Evolutionary conservation across 2,329 filamentous ascomycete genomes (phyloP), one percentile per base, ranked within the genome.

Genomic region (Calonectria leucothoes): DNA sequence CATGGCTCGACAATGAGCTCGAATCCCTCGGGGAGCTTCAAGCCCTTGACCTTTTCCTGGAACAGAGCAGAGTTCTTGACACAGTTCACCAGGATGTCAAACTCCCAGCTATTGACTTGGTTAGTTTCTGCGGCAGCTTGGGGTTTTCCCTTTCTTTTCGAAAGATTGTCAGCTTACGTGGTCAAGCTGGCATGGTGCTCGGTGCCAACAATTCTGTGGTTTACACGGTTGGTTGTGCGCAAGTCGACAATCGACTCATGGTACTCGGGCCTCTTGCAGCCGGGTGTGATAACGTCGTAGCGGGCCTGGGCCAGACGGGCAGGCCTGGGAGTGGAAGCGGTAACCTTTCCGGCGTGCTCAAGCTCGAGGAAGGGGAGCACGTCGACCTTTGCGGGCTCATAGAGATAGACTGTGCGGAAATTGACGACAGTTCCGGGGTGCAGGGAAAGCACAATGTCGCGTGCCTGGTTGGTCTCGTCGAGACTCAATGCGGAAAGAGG

Each of bases 321-420:
- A 11, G 85, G 85, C 5, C 79, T 71, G 7, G 76, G 39, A 59
- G 76, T 45, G 42, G 77, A 10, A 37, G 75, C 65, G 81, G 84
- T 80, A 27, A 84, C 65, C 6, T 80, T 69, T 0, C 81, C 81
- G 4, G 79, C 79, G 70, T 87, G 85, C 72, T 90, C 67, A 57
- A 82, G 80, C n/a, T 88, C 86, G 0, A 91, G 81, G 59, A 86
- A 91, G 0, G 71, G 75, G 1, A 87, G 74, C 76, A 91, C 84
- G 14, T 86, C 83, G 5, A 79, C 76, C 79, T 91, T 91, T 0
- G 84, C 82, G 0, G 89, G 89, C 75, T 91, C 89, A 14, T 82
- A 81, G 3, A 91, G 82, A 1, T 87, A 89, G 66, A 89, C 87
- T 37, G 87, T 85, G 12, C 89, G 85, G 76, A 91, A 91, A 69